Percentiles rank a stretch among this genome's conserved stretches.
phyloP scores from a whole-genome alignment of 1,284 basidiomycete genomes.

The Ganoderma multipileum region DNA sequence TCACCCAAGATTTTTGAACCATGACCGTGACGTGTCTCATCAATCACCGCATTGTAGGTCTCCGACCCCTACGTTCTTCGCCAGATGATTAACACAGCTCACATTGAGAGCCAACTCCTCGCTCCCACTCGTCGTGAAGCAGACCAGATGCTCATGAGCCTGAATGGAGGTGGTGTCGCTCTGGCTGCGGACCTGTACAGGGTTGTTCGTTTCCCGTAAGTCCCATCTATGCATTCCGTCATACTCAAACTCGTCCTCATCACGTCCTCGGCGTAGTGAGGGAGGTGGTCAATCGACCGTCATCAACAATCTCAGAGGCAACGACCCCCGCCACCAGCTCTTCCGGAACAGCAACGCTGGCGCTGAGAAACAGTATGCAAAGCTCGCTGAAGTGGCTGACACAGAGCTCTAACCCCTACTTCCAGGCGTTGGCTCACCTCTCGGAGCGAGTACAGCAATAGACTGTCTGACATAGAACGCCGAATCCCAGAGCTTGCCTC shows the following conservation, averaged over 20 bases:
- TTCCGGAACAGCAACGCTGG: constrained; percentile 50
- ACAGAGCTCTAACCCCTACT: neutral
- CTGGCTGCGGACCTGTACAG: constrained; percentile 67
- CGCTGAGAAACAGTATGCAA: constrained; percentile 42
- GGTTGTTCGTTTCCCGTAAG: constrained; percentile 69
- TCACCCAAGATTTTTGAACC: constrained; percentile 13
- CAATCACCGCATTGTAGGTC: constrained; percentile 55
- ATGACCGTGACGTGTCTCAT: neutral
- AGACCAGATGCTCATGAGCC: constrained; percentile 55
- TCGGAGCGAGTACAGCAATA: constrained; percentile 27
- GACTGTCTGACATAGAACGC: constrained; percentile 17
- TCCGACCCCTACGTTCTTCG: constrained; percentile 80
- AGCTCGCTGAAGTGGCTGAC: neutral
- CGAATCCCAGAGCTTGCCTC: constrained; percentile 16
- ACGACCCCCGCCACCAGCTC: constrained; percentile 55
- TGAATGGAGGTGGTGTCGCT: constrained; percentile 58
- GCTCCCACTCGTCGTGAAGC: constrained; percentile 66
- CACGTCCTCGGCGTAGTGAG: constrained; percentile 52
- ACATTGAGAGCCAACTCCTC: constrained; percentile 80
- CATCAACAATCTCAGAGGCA: constrained; percentile 43
- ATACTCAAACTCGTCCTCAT: neutral
- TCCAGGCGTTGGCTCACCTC: constrained; percentile 33
- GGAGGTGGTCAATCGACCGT: constrained; percentile 62
- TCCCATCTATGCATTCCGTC: constrained; percentile 15
- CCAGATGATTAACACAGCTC: constrained; percentile 77